A percentile compares a stretch with the other conserved stretches of the same genome.
These are phyloP conservation scores for Agrocybe praecox DNA, from an alignment of 768 basidiomycete genomes.

Conservation along the genomic window DNA sequence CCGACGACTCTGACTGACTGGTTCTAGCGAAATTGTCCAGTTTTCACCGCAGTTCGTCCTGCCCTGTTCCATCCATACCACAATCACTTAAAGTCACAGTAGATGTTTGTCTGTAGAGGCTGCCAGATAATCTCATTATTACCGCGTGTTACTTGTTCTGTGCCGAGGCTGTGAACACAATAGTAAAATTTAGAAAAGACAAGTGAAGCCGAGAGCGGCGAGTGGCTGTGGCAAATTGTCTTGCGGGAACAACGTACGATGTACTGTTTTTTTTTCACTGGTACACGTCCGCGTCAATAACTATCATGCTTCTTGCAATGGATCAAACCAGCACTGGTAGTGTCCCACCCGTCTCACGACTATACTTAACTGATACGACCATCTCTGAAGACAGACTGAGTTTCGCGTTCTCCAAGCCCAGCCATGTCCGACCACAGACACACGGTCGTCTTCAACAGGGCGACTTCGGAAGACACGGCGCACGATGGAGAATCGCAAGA, in stretches of 20 bases:
- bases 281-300: no score
- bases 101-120: no score
- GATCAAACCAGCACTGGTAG: neutral
- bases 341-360: neutral
- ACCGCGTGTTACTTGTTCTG: no score
- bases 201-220: neutral
- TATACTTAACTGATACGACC: neutral
- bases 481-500: constrained; percentile 7
- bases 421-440: neutral
- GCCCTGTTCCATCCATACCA: no score
- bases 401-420: neutral
- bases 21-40: neutral
- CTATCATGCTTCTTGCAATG: neutral
- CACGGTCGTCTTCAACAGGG: neutral
- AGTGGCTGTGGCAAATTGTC: constrained; percentile 3
- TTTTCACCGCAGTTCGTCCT: neutral
- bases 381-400: neutral
- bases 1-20: neutral
- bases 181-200: neutral
- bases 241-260: neutral
- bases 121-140: no score
- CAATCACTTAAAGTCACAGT: no score
- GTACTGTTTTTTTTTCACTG: neutral
- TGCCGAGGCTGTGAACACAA: constrained; percentile 1
- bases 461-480: constrained; percentile 8